These are phyloP conservation scores for Parietichytrium sp. DNA, from an alignment of 108 stramenopile species.

Conservation along the genomic window DNA sequence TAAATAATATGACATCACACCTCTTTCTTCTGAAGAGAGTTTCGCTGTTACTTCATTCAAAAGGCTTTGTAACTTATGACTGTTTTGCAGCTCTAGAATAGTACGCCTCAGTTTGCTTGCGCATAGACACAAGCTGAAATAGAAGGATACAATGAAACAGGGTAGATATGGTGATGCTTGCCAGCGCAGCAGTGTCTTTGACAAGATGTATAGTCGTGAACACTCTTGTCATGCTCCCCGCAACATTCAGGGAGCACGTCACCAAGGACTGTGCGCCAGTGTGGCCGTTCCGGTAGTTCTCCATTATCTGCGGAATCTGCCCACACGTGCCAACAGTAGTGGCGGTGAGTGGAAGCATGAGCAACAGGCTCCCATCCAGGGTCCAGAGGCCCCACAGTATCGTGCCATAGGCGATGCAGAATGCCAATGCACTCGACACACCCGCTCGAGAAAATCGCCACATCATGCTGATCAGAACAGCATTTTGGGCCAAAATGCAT, in stretches of 20 bases:
- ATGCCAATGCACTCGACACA: not conserved
- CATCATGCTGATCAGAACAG: not conserved
- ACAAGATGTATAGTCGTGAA: constrained; percentile 29
- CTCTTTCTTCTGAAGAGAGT: no score
- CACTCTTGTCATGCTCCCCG: not conserved
- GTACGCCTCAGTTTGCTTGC: not conserved
- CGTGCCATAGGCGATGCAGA: no score
- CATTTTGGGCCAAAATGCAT: not conserved
- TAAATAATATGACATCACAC: no score
- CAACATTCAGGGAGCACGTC: constrained; percentile 1
- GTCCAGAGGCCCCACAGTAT: no score
- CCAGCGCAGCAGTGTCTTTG: not conserved
- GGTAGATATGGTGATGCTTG: not conserved
- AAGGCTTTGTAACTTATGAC: no score
- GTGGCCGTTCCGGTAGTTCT: not conserved
- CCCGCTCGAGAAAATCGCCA: not conserved
- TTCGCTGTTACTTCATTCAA: no score
- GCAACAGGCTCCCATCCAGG: not conserved
- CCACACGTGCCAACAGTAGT: not conserved
- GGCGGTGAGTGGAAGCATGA: not conserved
- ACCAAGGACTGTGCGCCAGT: not conserved
- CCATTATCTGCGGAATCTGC: not conserved
- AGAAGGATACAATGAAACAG: not conserved
- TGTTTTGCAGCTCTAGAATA: no score
- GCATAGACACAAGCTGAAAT: not conserved